Conservation (phyloP, 2,329 filamentous ascomycete genomes). For the Elsinoe fawcettii region DNA sequence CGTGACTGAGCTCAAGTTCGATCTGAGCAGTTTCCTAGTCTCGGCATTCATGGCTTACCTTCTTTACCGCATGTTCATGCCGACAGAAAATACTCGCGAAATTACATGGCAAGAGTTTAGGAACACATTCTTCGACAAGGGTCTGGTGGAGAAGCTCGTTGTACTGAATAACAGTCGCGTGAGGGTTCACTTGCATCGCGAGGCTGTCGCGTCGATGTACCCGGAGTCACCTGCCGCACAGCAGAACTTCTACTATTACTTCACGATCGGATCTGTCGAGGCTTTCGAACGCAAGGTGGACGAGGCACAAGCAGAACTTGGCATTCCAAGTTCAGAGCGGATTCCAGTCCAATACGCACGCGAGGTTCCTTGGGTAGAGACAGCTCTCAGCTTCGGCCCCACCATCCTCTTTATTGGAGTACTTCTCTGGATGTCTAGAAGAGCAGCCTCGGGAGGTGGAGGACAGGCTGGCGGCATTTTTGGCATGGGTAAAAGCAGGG, state of each 20-base stretch:
- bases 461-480: constrained; percentile 72
- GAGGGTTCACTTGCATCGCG: constrained; percentile 69
- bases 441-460: constrained; percentile 58
- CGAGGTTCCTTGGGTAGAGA: constrained; percentile 65
- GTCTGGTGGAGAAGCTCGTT: constrained; percentile 84
- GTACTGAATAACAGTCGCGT: constrained; percentile 72
- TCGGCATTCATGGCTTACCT: constrained; percentile 55
- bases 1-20: constrained; percentile 44
- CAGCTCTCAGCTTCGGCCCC: constrained; percentile 73
- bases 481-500: constrained; percentile 89
- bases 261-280: constrained; percentile 91
- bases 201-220: constrained; percentile 63
- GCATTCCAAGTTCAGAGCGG: constrained; percentile 76
- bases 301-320: constrained; percentile 76
- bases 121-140: constrained; percentile 90
- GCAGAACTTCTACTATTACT: constrained; percentile 75
- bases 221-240: constrained; percentile 65
- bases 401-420: constrained; percentile 79
- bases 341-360: constrained; percentile 85
- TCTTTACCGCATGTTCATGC: constrained; percentile 57
- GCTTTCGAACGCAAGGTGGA: constrained; percentile 86
- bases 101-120: constrained; percentile 98
- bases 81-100: constrained; percentile 60
- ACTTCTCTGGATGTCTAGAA: constrained; percentile 69
- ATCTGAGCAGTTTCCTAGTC: constrained; percentile 49